Evolutionary conservation across 352 stramenopile genomes (phyloP).

Genomic region (Globisporangium middletonii): DNA sequence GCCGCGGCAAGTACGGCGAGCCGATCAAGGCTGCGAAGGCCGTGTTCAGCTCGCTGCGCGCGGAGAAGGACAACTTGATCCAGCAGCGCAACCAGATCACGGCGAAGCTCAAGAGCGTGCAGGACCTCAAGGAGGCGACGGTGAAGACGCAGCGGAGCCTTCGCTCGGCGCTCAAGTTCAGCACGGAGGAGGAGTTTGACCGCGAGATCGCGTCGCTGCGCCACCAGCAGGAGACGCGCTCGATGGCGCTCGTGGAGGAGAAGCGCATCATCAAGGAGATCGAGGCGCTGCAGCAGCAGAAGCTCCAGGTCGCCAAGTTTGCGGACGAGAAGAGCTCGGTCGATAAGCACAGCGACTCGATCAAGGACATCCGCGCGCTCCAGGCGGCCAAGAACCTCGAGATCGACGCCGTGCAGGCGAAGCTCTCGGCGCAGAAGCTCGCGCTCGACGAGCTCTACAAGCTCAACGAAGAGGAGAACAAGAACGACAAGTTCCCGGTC

Average conservation of each 20-base stretch:
- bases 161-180: constrained; percentile 81
- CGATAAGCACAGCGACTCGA: constrained; percentile 74
- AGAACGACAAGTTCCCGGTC: constrained; percentile 76
- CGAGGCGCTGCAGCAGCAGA: constrained; percentile 86
- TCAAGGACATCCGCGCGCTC: constrained; percentile 65
- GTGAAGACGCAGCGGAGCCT: constrained; percentile 63
- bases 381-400: constrained; percentile 92
- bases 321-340: constrained; percentile 76
- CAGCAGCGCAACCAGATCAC: constrained; percentile 77
- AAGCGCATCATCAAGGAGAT: constrained; percentile 98
- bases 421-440: constrained; percentile 86
- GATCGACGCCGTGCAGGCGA: constrained; percentile 91
- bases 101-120: constrained; percentile 73
- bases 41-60: constrained; percentile 72
- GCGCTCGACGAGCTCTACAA: constrained; percentile 88
- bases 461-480: constrained; percentile 87
- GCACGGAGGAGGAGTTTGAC: constrained; percentile 87
- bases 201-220: constrained; percentile 87
- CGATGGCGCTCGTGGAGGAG: constrained; percentile 95
- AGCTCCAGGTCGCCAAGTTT: constrained; percentile 83
- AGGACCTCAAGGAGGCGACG: constrained; percentile 75
- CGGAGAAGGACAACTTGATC: constrained; percentile 85
- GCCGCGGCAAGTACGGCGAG: constrained; percentile 75
- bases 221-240: constrained; percentile 91
- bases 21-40: constrained; percentile 88